These are phyloP conservation scores for Salix caprea DNA, from an alignment of 345 rosid genomes.

Conservation along the genomic window DNA sequence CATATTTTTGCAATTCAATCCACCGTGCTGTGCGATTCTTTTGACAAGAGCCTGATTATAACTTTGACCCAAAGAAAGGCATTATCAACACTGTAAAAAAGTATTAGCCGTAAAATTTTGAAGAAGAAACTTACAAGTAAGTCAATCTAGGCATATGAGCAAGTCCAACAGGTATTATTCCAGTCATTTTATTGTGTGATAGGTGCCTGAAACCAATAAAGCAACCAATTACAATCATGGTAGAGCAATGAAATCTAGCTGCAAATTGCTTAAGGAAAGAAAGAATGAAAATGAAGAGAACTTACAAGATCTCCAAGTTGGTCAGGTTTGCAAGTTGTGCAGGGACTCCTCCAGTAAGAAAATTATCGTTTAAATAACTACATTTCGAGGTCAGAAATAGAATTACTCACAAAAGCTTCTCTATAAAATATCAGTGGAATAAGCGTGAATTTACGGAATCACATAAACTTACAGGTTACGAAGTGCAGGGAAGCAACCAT, in stretches of 20 bases:
- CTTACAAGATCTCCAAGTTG: conserved; percentile 89
- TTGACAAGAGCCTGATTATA: not conserved
- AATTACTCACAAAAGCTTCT: not conserved
- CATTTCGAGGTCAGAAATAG: conserved; percentile 3
- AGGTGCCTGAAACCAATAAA: conserved; percentile 53
- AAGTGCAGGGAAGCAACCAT: conserved; percentile 80
- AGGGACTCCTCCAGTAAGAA: conserved; percentile 89
- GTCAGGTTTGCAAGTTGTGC: conserved; percentile 85
- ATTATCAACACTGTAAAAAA: not conserved
- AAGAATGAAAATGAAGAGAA: not conserved
- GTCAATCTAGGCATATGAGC: conserved; percentile 76
- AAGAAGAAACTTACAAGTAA: conserved; percentile 56
- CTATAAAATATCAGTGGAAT: not conserved
- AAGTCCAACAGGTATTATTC: conserved; percentile 64
- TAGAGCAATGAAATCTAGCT: not conserved
- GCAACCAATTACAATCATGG: not conserved
- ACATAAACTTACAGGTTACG: conserved; percentile 69
- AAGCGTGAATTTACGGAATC: not conserved
- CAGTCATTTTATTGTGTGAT: conserved; percentile 80
- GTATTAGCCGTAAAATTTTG: not conserved
- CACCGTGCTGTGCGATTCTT: not conserved
- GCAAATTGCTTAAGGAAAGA: not conserved
- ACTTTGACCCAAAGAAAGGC: not conserved
- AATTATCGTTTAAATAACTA: conserved; percentile 85
- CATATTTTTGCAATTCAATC: not conserved